Evolutionary conservation across 2,329 filamentous ascomycete genomes (phyloP).

Genomic region (Penicillium sp.): DNA sequence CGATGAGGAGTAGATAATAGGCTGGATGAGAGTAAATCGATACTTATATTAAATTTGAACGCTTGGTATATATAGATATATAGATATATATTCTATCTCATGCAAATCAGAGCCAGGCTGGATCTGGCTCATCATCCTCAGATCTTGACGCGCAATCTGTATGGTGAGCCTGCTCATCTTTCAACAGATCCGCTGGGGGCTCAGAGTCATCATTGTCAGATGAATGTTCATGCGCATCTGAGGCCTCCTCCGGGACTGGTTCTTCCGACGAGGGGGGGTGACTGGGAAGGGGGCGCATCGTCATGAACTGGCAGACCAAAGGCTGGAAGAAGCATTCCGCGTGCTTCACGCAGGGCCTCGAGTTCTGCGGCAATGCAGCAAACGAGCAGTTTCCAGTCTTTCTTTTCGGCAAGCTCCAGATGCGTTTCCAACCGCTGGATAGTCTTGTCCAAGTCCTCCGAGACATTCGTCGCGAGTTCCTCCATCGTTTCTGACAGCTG

Average conservation of each 20-base stretch:
- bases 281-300: slow-evolving; percentile 15
- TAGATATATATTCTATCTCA: neutral
- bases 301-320: slow-evolving; percentile 36
- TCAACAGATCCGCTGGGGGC: slow-evolving; percentile 43
- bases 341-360: slow-evolving; percentile 55
- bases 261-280: slow-evolving; percentile 12
- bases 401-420: slow-evolving; percentile 55
- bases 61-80: neutral
- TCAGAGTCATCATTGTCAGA: slow-evolving; percentile 38
- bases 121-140: slow-evolving; percentile 51
- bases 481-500: slow-evolving; percentile 25
- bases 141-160: slow-evolving; percentile 31
- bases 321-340: slow-evolving; percentile 39
- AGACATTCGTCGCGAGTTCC: slow-evolving; percentile 36
- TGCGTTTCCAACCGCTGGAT: slow-evolving; percentile 54
- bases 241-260: neutral
- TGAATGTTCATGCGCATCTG: slow-evolving; percentile 22
- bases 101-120: slow-evolving; percentile 43
- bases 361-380: slow-evolving; percentile 66
- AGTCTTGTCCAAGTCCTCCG: slow-evolving; percentile 52
- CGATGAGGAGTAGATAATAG: neutral
- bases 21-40: neutral
- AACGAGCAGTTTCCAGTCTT: slow-evolving; percentile 64
- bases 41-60: neutral
- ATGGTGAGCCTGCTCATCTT: slow-evolving; percentile 32